Conservation (phyloP, 2,329 filamentous ascomycete species). For the Cordyceps farinosa region DNA sequence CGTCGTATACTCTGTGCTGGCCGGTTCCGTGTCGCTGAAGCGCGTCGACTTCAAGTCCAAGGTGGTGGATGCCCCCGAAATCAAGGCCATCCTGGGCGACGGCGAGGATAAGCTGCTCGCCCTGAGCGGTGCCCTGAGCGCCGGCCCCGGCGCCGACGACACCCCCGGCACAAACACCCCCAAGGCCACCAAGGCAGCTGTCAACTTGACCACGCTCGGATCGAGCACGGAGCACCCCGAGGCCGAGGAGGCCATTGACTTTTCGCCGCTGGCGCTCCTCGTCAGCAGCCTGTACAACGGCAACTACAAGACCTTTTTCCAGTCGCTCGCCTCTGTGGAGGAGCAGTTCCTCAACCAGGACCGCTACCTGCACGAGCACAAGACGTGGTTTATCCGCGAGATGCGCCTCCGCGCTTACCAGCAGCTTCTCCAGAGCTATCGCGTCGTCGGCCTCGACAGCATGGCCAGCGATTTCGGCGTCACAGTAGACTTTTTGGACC, state of each 20-base stretch:
- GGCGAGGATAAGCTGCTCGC: conserved; percentile 84
- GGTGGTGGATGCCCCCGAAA: conserved; percentile 96
- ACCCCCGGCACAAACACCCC: conserved; percentile 61
- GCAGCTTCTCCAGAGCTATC: conserved; percentile 94
- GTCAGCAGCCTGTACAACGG: conserved; percentile 91
- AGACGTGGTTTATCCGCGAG: conserved; percentile 95
- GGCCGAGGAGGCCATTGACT: conserved; percentile 79
- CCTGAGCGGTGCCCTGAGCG: conserved; percentile 73
- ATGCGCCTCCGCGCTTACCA: conserved; percentile 97
- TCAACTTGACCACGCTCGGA: conserved; percentile 86
- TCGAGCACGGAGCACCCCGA: conserved; percentile 69
- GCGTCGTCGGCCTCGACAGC: conserved; percentile 91
- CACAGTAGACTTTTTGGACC: conserved; percentile 92
- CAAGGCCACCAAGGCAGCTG: conserved; percentile 57
- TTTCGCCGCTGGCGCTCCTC: conserved; percentile 79
- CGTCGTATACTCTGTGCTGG: conserved; percentile 92
- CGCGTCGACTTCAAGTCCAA: conserved; percentile 98
- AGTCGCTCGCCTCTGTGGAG: conserved; percentile 83
- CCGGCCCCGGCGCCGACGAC: conserved; percentile 77
- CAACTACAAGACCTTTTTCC: conserved; percentile 92
- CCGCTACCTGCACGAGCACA: conserved; percentile 92
- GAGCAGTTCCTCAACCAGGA: conserved; percentile 92
- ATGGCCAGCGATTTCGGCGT: conserved; percentile 98
- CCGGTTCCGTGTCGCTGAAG: conserved; percentile 90
- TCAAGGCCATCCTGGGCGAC: conserved; percentile 92